Conservation (phyloP, 108 stramenopile genomes). For the Aurantiochytrium sp. region DNA sequence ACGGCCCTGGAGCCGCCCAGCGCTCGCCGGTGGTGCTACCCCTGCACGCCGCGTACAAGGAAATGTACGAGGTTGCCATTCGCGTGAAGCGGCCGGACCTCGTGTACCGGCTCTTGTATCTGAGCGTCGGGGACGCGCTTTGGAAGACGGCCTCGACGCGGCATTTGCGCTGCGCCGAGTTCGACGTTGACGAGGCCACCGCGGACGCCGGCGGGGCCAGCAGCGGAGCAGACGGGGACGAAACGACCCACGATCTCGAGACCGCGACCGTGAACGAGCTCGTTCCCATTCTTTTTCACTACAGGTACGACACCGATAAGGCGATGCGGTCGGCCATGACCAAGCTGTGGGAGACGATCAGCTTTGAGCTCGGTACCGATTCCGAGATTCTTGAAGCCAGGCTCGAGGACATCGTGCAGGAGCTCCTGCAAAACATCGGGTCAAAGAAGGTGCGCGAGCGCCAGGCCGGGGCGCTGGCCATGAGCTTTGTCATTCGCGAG, state of each 20-base stretch:
- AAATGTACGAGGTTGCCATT: neutral
- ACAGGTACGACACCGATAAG: neutral
- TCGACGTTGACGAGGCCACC: neutral
- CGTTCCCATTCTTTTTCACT: neutral
- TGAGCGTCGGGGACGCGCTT: neutral
- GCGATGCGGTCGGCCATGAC: neutral
- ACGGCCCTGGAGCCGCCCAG: too few relatives aligned
- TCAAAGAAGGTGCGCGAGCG: slow-evolving; percentile 15
- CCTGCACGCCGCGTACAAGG: neutral
- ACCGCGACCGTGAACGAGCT: neutral
- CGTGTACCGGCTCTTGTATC: neutral
- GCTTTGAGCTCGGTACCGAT: neutral
- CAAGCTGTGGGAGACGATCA: neutral
- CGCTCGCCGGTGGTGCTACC: neutral
- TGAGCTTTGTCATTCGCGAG: neutral
- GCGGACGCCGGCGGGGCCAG: neutral
- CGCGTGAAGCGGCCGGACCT: neutral
- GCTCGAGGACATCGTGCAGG: neutral
- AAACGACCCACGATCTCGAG: neutral
- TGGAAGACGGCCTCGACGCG: slow-evolving; percentile 15
- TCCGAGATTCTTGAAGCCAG: neutral
- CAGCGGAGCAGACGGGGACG: neutral
- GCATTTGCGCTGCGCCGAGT: neutral
- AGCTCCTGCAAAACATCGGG: neutral
- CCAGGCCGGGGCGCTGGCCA: neutral